These are phyloP conservation scores for Trichopus zeylanicus DNA, from an alignment of 116 monocot genomes.

Conservation along the genomic window DNA sequence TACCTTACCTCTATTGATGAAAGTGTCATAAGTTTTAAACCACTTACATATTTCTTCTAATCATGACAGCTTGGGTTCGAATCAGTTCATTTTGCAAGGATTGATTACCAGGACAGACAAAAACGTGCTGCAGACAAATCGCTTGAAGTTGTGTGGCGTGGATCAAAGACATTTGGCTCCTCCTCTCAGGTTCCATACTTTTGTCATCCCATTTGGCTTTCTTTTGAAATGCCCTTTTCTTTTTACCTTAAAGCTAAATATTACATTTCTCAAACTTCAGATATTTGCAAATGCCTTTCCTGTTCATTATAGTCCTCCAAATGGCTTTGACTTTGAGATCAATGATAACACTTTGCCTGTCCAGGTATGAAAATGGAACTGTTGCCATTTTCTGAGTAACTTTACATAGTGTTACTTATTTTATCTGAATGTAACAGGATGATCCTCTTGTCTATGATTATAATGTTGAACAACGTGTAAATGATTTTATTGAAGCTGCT, in stretches of 20 bases:
- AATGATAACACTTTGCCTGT: conserved; percentile 39
- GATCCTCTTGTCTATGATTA: conserved; percentile 66
- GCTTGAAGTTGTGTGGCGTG: conserved; percentile 82
- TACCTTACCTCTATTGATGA: too few species aligned
- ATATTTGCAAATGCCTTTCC: conserved; percentile 80
- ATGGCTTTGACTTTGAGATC: conserved; percentile 67
- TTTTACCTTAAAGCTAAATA: not conserved
- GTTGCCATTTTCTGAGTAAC: not conserved
- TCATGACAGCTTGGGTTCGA: conserved; percentile 68
- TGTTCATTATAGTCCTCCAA: conserved; percentile 63
- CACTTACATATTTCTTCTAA: not conserved
- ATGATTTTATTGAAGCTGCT: conserved; percentile 81
- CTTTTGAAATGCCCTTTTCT: not conserved
- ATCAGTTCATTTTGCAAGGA: conserved; percentile 74
- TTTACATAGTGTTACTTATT: not conserved
- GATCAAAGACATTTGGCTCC: conserved; percentile 74
- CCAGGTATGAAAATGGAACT: conserved; percentile 27
- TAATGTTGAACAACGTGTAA: conserved; percentile 74
- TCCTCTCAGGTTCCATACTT: conserved; percentile 52
- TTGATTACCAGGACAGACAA: conserved; percentile 76
- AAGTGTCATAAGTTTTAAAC: not conserved
- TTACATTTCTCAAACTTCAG: conserved; percentile 22
- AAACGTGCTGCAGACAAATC: conserved; percentile 54
- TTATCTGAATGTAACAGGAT: conserved; percentile 35
- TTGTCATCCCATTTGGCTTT: not conserved